Evolutionary conservation across 2,329 filamentous ascomycete species (phyloP).

Genomic region (Cercospora citrullina): DNA sequence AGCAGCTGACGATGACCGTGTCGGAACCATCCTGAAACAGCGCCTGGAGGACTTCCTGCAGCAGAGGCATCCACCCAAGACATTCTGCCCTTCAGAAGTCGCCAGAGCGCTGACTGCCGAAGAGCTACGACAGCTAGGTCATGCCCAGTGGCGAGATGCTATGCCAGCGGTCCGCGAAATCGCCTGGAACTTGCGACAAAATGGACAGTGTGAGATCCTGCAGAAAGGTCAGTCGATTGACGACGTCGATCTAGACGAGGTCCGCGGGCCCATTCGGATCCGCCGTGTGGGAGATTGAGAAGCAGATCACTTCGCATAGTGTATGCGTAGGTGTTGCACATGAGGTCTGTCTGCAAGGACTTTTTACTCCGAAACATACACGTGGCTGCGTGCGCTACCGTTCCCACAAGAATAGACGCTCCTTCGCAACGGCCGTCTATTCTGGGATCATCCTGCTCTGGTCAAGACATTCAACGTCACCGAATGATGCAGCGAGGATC

Average conservation of each 20-base stretch:
- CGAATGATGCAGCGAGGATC: background rate
- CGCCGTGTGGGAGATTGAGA: slow-evolving; percentile 28
- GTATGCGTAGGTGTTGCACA: background rate
- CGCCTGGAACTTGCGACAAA: slow-evolving; percentile 45
- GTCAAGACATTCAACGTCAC: background rate
- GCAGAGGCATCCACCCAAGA: slow-evolving; percentile 47
- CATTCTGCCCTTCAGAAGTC: slow-evolving; percentile 55
- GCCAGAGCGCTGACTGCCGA: slow-evolving; percentile 46
- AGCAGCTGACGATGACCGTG: slow-evolving; percentile 6
- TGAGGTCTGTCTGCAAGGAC: slow-evolving; percentile 15
- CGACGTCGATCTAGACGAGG: slow-evolving; percentile 37
- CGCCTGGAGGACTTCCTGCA: slow-evolving; percentile 29
- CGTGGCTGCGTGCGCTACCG: slow-evolving; percentile 4
- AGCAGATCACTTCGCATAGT: background rate
- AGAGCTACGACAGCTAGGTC: slow-evolving; percentile 42
- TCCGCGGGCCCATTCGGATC: slow-evolving; percentile 52
- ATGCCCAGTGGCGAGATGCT: slow-evolving; percentile 47
- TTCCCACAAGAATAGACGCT: slow-evolving; percentile 5
- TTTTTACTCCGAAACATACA: slow-evolving; percentile 1
- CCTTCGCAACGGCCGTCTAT: background rate
- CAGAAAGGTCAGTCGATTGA: slow-evolving; percentile 49
- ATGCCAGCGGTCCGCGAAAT: slow-evolving; percentile 49
- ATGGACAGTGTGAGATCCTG: slow-evolving; percentile 50
- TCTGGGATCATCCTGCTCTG: background rate
- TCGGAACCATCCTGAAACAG: slow-evolving; percentile 20